Percentiles rank a stretch among this genome's conserved stretches.
These are phyloP conservation scores for Metschnikowia koreensis DNA, from an alignment of 805 yeast genomes.

Conservation along the genomic window DNA sequence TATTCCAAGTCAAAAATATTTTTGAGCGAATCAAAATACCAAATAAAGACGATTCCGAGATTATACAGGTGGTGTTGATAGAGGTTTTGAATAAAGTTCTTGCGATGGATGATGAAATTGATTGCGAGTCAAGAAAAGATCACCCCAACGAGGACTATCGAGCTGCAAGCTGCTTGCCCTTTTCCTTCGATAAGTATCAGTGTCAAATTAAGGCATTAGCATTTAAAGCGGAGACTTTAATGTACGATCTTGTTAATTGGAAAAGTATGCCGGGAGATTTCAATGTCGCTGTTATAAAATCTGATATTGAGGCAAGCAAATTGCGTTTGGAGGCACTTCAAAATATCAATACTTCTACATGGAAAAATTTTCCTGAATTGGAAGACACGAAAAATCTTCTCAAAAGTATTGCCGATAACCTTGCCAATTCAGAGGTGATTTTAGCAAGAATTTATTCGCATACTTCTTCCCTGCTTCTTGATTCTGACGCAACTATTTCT, in stretches of 20 bases:
- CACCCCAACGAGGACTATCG: neutral
- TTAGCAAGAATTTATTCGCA: neutral
- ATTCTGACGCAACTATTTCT: no score
- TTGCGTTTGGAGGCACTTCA: neutral
- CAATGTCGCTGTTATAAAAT: neutral
- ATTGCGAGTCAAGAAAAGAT: neutral
- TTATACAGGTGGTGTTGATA: no score
- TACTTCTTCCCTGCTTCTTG: no score
- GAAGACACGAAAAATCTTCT: neutral
- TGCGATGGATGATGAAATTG: neutral
- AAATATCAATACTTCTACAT: neutral
- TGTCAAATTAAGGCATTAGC: neutral
- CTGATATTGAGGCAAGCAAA: neutral
- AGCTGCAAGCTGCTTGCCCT: neutral
- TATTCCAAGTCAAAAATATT: no score
- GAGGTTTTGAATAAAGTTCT: neutral
- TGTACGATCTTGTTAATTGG: neutral
- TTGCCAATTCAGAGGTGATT: neutral
- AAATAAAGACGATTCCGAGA: no score
- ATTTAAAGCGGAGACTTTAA: neutral
- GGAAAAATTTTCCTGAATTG: neutral
- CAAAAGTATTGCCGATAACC: neutral
- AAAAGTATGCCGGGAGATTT: neutral
- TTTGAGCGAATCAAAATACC: no score
- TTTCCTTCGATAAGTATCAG: neutral